Base-by-base conservation (phyloP, 2,329 filamentous ascomycete genomes). In the Paramyrothecium sp. region DNA sequence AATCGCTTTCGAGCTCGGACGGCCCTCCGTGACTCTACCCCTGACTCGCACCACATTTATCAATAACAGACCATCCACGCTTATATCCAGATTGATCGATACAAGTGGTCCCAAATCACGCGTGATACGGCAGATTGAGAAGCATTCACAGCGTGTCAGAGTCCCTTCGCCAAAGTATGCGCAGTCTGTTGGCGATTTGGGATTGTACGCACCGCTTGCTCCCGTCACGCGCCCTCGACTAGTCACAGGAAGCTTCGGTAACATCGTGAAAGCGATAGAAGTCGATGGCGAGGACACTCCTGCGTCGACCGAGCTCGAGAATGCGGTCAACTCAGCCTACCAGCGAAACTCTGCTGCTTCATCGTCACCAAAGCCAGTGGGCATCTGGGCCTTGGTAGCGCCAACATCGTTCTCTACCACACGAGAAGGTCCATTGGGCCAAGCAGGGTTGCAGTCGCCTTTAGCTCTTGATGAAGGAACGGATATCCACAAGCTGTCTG, bases 21-120 rank as follows among this genome's bases (percentile, higher is more conserved):
- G 59, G 48, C 66, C 68, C 12, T 69, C 72, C 3, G 70, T 82
- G 55, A 84, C 80, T 7, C 58, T 93, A 2, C 90, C 90, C 2
- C 75, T 95, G 23, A 88, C 91, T 46, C 91, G 92, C 66, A 96
- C 91, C 0, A 75, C 92, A 7, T 95, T 95, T 67, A 83, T 87
- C 44, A 94, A 88, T 59, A 89, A 86, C 50, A 78, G 76, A 23
- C 76, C 76, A 1, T 87, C 87, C 2, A 89, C 86, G 1, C 72
- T 91, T 8, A 67, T 82, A 26, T 73, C 76, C 2, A 67, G 67
- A 12, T 64, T 67, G 11, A 71, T 71, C 53, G 63, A 71, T 38
- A 54, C 73, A 30, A 62, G 59, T 2, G 30, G 58, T 10, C 61
- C 49, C 20, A 53, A 51, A 2, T 56, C 66, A 3, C 63, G 53